Evolutionary conservation across 1,139 yeast species (phyloP).

Genomic region (Hansenula sp.): DNA sequence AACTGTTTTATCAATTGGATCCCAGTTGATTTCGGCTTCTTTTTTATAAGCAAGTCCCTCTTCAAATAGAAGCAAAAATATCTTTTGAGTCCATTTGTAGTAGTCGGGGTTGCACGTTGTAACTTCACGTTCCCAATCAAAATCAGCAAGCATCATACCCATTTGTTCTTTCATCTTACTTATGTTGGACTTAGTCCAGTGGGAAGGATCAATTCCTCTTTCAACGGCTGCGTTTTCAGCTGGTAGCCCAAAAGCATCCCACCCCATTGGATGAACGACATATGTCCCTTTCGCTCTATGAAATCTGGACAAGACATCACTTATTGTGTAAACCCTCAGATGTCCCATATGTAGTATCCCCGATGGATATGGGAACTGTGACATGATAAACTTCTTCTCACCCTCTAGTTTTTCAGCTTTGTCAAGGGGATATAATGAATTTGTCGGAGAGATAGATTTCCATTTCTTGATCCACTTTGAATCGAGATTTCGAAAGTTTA

Average conservation of each 20-base stretch:
- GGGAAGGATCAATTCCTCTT: slow-evolving; percentile 69
- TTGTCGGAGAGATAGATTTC: slow-evolving; percentile 37
- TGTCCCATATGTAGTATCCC: slow-evolving; percentile 94
- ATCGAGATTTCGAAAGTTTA: slow-evolving; percentile 15
- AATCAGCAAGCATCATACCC: slow-evolving; percentile 73
- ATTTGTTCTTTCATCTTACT: slow-evolving; percentile 81
- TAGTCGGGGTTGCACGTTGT: slow-evolving; percentile 87
- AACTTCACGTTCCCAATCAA: slow-evolving; percentile 91
- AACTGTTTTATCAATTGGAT: slow-evolving; percentile 91
- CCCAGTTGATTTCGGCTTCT: slow-evolving; percentile 94
- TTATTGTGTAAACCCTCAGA: slow-evolving; percentile 83
- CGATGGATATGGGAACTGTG: slow-evolving; percentile 97
- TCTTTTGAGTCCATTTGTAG: slow-evolving; percentile 88
- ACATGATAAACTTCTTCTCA: slow-evolving; percentile 58
- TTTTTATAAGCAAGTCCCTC: slow-evolving; percentile 81
- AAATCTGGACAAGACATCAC: slow-evolving; percentile 79
- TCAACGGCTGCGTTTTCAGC: slow-evolving; percentile 98
- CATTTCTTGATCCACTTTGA: slow-evolving; percentile 43
- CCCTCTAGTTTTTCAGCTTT: slow-evolving; percentile 21
- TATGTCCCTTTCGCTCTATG: slow-evolving; percentile 70
- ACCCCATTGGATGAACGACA: slow-evolving; percentile 96
- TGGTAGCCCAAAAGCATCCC: slow-evolving; percentile 98
- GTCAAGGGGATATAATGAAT: slow-evolving; percentile 40
- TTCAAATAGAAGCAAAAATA: slow-evolving; percentile 68
- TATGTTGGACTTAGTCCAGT: slow-evolving; percentile 81